Base-by-base conservation (phyloP, 768 basidiomycete genomes). In the Lyophyllum decastes region DNA sequence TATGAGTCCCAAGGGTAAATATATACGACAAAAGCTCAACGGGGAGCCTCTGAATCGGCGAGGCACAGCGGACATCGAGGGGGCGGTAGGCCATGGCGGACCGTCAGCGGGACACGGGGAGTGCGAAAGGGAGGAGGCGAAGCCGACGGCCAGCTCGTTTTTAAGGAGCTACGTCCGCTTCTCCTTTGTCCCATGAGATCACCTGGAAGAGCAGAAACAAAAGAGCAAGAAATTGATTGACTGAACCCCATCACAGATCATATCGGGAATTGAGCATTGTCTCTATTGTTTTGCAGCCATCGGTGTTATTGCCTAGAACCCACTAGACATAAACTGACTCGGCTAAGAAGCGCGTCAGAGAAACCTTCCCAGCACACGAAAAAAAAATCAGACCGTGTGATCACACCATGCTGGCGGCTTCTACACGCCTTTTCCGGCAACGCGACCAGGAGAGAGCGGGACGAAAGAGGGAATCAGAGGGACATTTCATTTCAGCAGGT, bases 21-120 rank as follows among this genome's bases (percentile, higher is more conserved):
- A 88, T 80, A 51, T 82, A 76, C 0, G 84, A 78, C 26, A 87
- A 74, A 6, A 86, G 75, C 69, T 87, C 85, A 33, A 80, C 76
- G 8, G 86, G 85, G 24, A 87, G 78, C 22, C 59, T 68, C 61
- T 72, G 63, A 52, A 83, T 76, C 2, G 77, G 73, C 33, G 62
- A 55, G 40, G 24, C 10, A 17, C 2, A 22, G 1, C 41, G 24
- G 14, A 49, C 22, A 19, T 43, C 34, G 44, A 40, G 9, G n/a
- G 49, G 38, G 45, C n/a, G 34, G 40, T 54, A 61, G 54, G 38
- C 45, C 59, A 59, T 57, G 46, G 38, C 8, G 27, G 27, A 46
- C 6, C 25, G 22, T 30, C 24, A 24, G 22, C 54, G 47, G 21
- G 21, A 24, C 19, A 22, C n/a, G n/a, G 16, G 22, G n/a, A 12